Percentiles rank a stretch among this genome's conserved stretches.
phyloP scores from a whole-genome alignment of 2,329 filamentous ascomycete species.

The Ophiostoma sp. region DNA sequence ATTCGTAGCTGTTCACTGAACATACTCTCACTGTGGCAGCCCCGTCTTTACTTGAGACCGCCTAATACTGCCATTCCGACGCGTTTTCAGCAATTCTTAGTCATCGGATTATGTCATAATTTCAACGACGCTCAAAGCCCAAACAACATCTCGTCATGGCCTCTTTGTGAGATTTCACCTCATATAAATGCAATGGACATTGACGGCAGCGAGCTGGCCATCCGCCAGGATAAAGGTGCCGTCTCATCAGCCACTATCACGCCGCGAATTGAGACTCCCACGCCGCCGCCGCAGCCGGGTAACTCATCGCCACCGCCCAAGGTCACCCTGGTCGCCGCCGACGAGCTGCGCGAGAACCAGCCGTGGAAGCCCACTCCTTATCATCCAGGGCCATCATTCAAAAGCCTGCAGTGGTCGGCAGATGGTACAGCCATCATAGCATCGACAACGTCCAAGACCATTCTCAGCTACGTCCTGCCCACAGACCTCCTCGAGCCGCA shows the following conservation, averaged over 20 bases:
- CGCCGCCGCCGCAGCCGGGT: background rate
- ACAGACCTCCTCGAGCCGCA: constrained; percentile 47
- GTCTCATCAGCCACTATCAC: background rate
- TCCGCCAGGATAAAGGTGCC: background rate
- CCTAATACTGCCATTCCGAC: background rate
- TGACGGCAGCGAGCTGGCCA: background rate
- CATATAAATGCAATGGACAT: background rate
- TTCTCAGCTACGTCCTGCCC: constrained; percentile 55
- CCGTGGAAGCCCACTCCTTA: constrained; percentile 15
- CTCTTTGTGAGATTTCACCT: background rate
- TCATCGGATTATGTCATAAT: background rate
- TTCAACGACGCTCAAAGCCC: background rate
- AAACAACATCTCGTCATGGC: background rate
- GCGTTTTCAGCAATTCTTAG: background rate
- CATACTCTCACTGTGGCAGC: too few species aligned
- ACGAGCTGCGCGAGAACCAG: constrained; percentile 15
- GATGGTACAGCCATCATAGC: constrained; percentile 56
- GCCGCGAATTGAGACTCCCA: background rate
- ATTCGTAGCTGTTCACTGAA: background rate
- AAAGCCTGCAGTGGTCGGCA: constrained; percentile 45
- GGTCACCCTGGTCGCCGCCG: constrained; percentile 22
- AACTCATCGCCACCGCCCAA: background rate
- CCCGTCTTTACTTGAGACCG: background rate
- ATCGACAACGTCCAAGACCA: constrained; percentile 48
- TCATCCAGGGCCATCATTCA: constrained; percentile 35